phyloP scores from a whole-genome alignment of 2,329 filamentous ascomycete genomes.

The Hyphodiscus sp. region DNA sequence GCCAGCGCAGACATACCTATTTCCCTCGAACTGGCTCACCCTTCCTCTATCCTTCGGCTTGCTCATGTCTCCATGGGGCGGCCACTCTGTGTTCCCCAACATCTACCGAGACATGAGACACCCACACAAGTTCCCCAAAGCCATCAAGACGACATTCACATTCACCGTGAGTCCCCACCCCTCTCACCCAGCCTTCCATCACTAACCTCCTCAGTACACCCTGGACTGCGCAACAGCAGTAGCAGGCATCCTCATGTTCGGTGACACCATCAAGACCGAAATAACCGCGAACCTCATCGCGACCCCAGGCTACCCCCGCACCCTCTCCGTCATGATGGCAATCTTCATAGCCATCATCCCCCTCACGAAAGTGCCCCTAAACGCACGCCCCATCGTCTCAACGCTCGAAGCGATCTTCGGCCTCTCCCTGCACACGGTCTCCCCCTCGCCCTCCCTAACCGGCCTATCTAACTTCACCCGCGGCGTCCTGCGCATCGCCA shows the following conservation, averaged over 20 bases:
- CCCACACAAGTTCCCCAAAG: slow-evolving; percentile 61
- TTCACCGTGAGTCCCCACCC: slow-evolving; percentile 58
- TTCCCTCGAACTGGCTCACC: slow-evolving; percentile 77
- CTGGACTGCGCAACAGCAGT: slow-evolving; percentile 79
- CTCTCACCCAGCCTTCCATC: not conserved
- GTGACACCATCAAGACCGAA: slow-evolving; percentile 78
- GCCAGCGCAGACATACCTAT: slow-evolving; percentile 72
- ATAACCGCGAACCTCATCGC: slow-evolving; percentile 85
- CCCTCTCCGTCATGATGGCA: slow-evolving; percentile 71
- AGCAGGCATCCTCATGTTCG: slow-evolving; percentile 89
- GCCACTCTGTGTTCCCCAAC: slow-evolving; percentile 69
- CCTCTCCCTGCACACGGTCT: slow-evolving; percentile 40
- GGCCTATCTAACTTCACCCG: slow-evolving; percentile 52
- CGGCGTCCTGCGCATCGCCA: slow-evolving; percentile 48
- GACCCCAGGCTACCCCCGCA: slow-evolving; percentile 65
- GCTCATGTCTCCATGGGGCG: slow-evolving; percentile 76
- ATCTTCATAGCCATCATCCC: slow-evolving; percentile 88
- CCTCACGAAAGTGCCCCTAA: slow-evolving; percentile 89
- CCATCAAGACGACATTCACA: slow-evolving; percentile 72
- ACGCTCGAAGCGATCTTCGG: slow-evolving; percentile 78
- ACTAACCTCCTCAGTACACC: slow-evolving; percentile 47
- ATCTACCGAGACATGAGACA: slow-evolving; percentile 72
- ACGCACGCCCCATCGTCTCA: slow-evolving; percentile 78
- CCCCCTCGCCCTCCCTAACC: slow-evolving; percentile 40
- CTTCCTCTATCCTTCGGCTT: slow-evolving; percentile 84